Evolutionary conservation across 2,329 filamentous ascomycete species (phyloP).

Genomic region (Fusarium virguliforme): DNA sequence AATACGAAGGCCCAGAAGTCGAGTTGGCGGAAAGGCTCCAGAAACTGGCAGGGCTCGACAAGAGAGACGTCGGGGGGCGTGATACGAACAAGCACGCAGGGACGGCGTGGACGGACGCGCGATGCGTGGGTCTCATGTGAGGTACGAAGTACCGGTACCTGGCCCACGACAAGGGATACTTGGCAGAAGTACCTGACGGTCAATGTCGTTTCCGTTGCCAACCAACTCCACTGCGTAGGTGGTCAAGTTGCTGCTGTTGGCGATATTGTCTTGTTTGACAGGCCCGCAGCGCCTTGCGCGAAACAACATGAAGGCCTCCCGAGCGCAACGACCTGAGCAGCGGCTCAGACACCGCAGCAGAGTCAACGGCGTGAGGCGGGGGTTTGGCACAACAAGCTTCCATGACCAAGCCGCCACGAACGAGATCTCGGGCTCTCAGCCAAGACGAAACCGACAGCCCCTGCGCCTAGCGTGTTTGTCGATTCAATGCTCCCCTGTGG

Average conservation of each 20-base stretch:
- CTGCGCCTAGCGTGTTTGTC: constrained; percentile 29
- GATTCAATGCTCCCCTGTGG: constrained; percentile 26
- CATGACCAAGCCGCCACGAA: constrained; percentile 37
- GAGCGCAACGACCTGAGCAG: constrained; percentile 6
- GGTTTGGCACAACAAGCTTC: constrained; percentile 41
- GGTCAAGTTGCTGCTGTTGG: constrained; percentile 29
- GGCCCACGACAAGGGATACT: constrained; percentile 29
- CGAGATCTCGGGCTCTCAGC: constrained; percentile 36
- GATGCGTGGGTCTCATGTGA: constrained; percentile 47
- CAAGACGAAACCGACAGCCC: constrained; percentile 34
- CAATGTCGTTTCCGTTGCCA: constrained; percentile 25
- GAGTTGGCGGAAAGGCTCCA: constrained; percentile 27
- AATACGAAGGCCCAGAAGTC: constrained; percentile 39
- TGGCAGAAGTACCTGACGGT: constrained; percentile 31
- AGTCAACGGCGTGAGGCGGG: constrained; percentile 34
- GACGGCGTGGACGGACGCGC: constrained; percentile 42
- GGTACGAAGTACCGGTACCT: constrained; percentile 49
- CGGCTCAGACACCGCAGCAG: constrained; percentile 7
- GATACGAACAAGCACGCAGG: constrained; percentile 51
- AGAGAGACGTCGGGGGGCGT: constrained; percentile 23
- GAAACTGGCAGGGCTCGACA: constrained; percentile 28
- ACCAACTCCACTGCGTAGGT: constrained; percentile 27
- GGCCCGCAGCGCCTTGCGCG: constrained; percentile 10
- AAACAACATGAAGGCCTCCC: background rate
- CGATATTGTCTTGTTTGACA: constrained; percentile 35